phyloP scores from a whole-genome alignment of 1,284 basidiomycete genomes.

The Boletellus deceptivus region DNA sequence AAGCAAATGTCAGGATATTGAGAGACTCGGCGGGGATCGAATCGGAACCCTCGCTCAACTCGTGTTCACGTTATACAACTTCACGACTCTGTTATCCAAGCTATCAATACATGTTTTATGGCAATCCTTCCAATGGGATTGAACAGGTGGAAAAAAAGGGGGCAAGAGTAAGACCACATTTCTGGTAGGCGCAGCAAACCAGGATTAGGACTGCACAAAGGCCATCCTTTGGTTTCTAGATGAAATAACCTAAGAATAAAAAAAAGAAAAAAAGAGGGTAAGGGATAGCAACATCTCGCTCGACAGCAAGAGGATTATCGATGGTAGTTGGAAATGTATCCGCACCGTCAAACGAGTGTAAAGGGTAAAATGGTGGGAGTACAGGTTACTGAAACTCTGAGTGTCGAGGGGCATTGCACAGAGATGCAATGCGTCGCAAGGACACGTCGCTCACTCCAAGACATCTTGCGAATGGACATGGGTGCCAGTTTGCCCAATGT shows the following conservation, averaged over 20 bases:
- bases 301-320: constrained; percentile 17
- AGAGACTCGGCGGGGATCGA: not conserved
- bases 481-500: constrained; percentile 1
- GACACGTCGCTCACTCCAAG: constrained; percentile 10
- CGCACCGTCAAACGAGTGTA: not conserved
- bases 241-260: not conserved
- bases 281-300: constrained; percentile 13
- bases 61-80: too few relatives aligned
- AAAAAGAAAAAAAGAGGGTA: not conserved
- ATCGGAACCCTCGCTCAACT: not conserved
- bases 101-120: constrained; percentile 25
- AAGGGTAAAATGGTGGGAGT: constrained; percentile 1
- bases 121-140: constrained; percentile 5
- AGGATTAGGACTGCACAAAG: not conserved
- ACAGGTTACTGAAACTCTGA: constrained; percentile 3
- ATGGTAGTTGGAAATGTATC: constrained; percentile 2
- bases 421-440: not conserved
- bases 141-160: not conserved
- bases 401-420: constrained; percentile 4
- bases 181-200: constrained; percentile 22
- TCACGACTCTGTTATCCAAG: constrained; percentile 4
- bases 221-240: not conserved
- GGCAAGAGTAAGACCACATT: constrained; percentile 4
- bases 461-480: not conserved
- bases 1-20: not conserved